These are phyloP conservation scores for Trichoderma sp. DNA, from an alignment of 2,329 filamentous ascomycete species.

Conservation along the genomic window DNA sequence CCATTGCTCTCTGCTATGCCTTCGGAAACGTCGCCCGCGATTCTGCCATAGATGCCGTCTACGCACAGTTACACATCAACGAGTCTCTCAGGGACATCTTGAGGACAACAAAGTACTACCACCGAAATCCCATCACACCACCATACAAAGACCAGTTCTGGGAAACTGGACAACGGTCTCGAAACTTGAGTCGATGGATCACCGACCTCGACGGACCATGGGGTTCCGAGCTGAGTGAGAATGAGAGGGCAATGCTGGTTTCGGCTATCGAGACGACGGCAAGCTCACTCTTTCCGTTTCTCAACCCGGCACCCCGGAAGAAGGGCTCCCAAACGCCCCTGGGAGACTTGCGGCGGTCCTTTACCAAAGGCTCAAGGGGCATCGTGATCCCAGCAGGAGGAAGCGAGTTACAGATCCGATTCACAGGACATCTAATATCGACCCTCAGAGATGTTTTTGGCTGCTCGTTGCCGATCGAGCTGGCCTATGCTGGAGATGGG, in stretches of 20 bases:
- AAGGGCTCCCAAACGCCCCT: slow-evolving; percentile 30
- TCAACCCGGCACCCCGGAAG: slow-evolving; percentile 26
- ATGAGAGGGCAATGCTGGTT: background rate
- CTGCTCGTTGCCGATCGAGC: slow-evolving; percentile 41
- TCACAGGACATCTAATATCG: slow-evolving; percentile 43
- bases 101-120: slow-evolving; percentile 32
- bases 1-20: background rate
- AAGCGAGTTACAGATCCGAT: slow-evolving; percentile 36
- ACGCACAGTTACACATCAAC: background rate
- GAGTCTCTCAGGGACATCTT: slow-evolving; percentile 17
- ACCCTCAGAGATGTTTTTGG: slow-evolving; percentile 38
- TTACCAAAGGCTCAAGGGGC: slow-evolving; percentile 34
- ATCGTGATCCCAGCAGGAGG: slow-evolving; percentile 44
- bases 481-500: slow-evolving; percentile 43
- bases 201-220: slow-evolving; percentile 1
- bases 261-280: slow-evolving; percentile 29
- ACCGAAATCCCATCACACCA: slow-evolving; percentile 37
- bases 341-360: slow-evolving; percentile 30
- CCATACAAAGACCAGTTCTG: slow-evolving; percentile 41
- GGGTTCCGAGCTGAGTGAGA: background rate
- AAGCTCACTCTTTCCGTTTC: slow-evolving; percentile 36
- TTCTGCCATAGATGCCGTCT: background rate
- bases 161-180: slow-evolving; percentile 38
- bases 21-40: background rate
- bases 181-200: slow-evolving; percentile 33